phyloP scores from a whole-genome alignment of 2,329 filamentous ascomycete species.

The Pseudogymnoascus sp. region DNA sequence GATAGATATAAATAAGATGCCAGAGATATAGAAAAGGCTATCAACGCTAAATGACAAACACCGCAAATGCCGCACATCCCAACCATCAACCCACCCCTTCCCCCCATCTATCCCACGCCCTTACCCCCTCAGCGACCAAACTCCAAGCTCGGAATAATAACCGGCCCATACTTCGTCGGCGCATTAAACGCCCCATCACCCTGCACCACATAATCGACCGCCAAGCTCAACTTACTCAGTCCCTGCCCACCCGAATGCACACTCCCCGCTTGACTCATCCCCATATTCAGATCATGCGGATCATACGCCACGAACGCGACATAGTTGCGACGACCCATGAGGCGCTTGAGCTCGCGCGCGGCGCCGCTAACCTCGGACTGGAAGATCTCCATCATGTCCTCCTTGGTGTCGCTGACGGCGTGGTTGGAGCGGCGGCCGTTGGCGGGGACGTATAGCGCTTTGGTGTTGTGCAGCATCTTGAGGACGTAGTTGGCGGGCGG shows the following conservation, averaged over 20 bases:
- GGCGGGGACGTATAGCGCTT: conserved; percentile 79
- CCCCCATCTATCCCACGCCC: not conserved
- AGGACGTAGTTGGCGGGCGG: conserved; percentile 80
- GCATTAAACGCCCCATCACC: conserved; percentile 73
- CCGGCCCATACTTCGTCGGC: conserved; percentile 93
- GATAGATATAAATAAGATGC: conserved; percentile 1
- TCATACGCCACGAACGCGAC: conserved; percentile 91
- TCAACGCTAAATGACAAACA: conserved; percentile 5
- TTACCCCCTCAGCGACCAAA: conserved; percentile 50
- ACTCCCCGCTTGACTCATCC: conserved; percentile 24
- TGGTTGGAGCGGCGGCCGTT: conserved; percentile 76
- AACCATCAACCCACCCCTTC: not conserved
- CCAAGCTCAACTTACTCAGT: conserved; percentile 65
- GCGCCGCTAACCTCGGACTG: conserved; percentile 84
- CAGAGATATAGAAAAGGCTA: conserved; percentile 7
- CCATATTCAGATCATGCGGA: conserved; percentile 60
- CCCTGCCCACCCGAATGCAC: conserved; percentile 34
- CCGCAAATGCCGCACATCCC: not conserved
- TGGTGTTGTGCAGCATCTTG: conserved; percentile 92
- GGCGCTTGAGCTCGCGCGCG: conserved; percentile 73
- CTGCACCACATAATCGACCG: conserved; percentile 95
- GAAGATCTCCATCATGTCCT: conserved; percentile 99
- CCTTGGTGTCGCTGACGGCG: conserved; percentile 82
- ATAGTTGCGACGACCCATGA: conserved; percentile 93
- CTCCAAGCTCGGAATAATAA: conserved; percentile 83